Evolutionary conservation across 495 filamentous ascomycete species (phyloP).

Genomic region (Rhizodiscina lignyota): DNA sequence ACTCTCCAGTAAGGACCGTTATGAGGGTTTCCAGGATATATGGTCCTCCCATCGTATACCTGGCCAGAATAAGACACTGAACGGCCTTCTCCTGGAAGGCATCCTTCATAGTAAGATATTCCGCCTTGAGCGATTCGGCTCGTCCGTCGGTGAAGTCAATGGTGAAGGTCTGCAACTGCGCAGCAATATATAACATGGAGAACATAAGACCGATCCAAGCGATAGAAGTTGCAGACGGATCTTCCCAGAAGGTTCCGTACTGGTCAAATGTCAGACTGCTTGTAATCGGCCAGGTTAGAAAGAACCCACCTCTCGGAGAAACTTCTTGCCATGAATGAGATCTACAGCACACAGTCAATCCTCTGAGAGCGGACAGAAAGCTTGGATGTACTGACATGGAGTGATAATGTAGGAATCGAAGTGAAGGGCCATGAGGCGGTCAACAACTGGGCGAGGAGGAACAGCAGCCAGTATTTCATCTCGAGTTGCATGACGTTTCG

Average conservation of each 20-base stretch:
- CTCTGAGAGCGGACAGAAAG: too few relatives aligned
- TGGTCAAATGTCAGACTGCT: too few relatives aligned
- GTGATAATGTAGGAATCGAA: constrained; percentile 35
- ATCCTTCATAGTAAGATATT: constrained; percentile 34
- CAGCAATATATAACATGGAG: constrained; percentile 3
- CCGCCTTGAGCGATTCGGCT: constrained; percentile 28
- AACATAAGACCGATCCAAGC: constrained; percentile 3
- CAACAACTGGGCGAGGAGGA: constrained; percentile 17
- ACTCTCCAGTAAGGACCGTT: constrained; percentile 13
- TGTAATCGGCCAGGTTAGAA: too few relatives aligned
- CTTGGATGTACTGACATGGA: constrained; percentile 55
- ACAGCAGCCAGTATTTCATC: constrained; percentile 14
- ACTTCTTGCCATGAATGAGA: too few relatives aligned
- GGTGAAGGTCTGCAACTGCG: neutral
- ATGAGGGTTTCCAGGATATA: constrained; percentile 40
- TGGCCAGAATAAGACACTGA: constrained; percentile 71
- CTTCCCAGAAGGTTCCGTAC: constrained; percentile 1
- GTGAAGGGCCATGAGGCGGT: constrained; percentile 18
- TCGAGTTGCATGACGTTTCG: constrained; percentile 36
- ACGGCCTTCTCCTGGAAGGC: constrained; percentile 68
- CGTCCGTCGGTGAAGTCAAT: constrained; percentile 49
- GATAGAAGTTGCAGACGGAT: neutral
- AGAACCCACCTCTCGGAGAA: too few relatives aligned
- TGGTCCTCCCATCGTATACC: constrained; percentile 73
- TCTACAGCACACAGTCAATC: too few relatives aligned